Evolutionary conservation across 2,329 filamentous ascomycete species (phyloP), one percentile per base, ranked within the genome.

Genomic region (Chaetoscypha palmicola): DNA sequence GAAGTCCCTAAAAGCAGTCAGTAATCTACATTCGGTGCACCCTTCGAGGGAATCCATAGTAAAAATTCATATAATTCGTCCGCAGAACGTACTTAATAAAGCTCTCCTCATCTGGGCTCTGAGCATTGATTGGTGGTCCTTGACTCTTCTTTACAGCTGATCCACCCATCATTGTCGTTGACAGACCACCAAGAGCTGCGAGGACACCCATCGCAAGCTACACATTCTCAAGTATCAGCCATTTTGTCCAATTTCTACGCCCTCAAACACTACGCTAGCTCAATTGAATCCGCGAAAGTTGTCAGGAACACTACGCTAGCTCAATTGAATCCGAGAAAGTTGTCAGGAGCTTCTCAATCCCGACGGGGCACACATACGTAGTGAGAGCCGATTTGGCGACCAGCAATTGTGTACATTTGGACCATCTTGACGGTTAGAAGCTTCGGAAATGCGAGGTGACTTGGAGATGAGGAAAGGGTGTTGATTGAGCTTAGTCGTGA

Each of bases 61-160:
- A n/a, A n/a, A n/a, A n/a, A n/a, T n/a, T n/a, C n/a, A n/a, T n/a
- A n/a, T n/a, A n/a, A n/a, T n/a, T n/a, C n/a, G n/a, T n/a, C n/a
- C n/a, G n/a, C n/a, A n/a, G n/a, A n/a, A 58, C 59, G 40, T 58
- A 62, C 60, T 62, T 60, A 46, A 63, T 62, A 47, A 61, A 63
- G 41, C 46, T 61, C 54, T 62, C 60, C 56, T 63, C 59, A 26
- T 62, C 60, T 16, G 58, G 53, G 42, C 59, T 62, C 43, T 46
- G 38, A n/a, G 60, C 60, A 45, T 63, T 62, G 47, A 63, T 58
- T 12, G 60, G 59, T 51, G 60, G 60, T 49, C 47, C 51, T 43
- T 59, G 51, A 10, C 53, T 19, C 43, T 55, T 55, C 51, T 58
- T 54, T 38, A 45, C 52, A 24, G 49, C 50, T 37, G 52, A 51